Evolutionary conservation across 139 green algal genomes (phyloP).

Genomic region (Chlorella vulgaris): DNA sequence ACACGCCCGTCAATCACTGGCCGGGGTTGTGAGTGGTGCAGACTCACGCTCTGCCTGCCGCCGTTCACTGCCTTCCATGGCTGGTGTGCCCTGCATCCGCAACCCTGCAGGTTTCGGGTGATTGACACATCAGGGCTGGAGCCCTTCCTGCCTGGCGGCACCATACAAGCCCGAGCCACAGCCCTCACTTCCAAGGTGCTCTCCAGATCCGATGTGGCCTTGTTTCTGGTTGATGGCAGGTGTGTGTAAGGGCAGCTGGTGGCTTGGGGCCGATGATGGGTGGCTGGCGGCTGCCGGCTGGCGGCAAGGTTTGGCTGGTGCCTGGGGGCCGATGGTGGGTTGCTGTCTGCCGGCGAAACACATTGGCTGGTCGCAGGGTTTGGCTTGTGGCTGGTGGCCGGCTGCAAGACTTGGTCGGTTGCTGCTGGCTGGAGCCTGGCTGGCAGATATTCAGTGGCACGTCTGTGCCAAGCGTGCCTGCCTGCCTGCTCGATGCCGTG

Average conservation of each 20-base stretch:
- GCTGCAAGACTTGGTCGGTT: background rate
- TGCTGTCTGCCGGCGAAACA: too few relatives aligned
- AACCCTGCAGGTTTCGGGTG: constrained; percentile 61
- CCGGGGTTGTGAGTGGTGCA: too few relatives aligned
- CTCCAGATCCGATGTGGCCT: constrained; percentile 55
- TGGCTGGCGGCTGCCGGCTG: background rate
- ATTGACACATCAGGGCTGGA: constrained; percentile 94
- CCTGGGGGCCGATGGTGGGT: background rate
- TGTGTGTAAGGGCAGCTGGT: constrained; percentile 24
- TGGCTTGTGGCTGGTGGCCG: background rate
- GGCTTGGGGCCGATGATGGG: background rate
- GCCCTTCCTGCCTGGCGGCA: constrained; percentile 46
- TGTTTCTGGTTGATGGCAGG: constrained; percentile 85
- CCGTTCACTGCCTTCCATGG: background rate
- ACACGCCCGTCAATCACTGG: too few relatives aligned
- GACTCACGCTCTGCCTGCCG: background rate
- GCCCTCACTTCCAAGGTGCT: constrained; percentile 67
- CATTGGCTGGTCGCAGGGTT: background rate
- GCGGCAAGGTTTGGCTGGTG: background rate
- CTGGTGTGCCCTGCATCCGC: too few relatives aligned
- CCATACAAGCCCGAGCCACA: constrained; percentile 71
- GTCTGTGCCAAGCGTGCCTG: too few relatives aligned
- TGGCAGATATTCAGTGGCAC: background rate
- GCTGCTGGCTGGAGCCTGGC: background rate
- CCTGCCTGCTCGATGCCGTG: too few relatives aligned